Evolutionary conservation across 768 basidiomycete species (phyloP).

Genomic region (Amanita exitialis): DNA sequence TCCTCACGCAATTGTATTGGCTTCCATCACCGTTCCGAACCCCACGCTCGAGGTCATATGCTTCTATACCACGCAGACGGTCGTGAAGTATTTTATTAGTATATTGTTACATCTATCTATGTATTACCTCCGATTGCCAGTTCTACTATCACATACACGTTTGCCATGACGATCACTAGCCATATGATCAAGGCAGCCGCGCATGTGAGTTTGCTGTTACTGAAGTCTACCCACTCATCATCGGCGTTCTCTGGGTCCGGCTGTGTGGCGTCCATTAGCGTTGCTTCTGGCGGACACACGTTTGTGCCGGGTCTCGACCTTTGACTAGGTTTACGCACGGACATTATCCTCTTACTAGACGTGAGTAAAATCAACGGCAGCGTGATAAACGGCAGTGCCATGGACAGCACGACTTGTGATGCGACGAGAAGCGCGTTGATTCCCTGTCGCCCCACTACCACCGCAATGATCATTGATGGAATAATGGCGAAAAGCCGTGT

Average conservation of each 20-base stretch:
- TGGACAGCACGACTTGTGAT: slow-evolving; percentile 75
- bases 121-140: slow-evolving; percentile 24
- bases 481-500: slow-evolving; percentile 78
- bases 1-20: neutral
- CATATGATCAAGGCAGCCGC: slow-evolving; percentile 49
- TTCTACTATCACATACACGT: slow-evolving; percentile 64
- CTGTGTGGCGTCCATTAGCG: slow-evolving; percentile 3
- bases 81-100: neutral
- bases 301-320: slow-evolving; percentile 28
- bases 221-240: slow-evolving; percentile 47
- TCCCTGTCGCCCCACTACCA: slow-evolving; percentile 58
- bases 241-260: slow-evolving; percentile 15
- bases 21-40: neutral
- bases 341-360: slow-evolving; percentile 63
- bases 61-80: neutral
- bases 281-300: slow-evolving; percentile 10
- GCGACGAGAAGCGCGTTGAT: slow-evolving; percentile 74
- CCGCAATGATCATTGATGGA: slow-evolving; percentile 73
- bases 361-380: slow-evolving; percentile 75
- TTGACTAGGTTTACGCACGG: slow-evolving; percentile 34
- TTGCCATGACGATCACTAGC: slow-evolving; percentile 58
- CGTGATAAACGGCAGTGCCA: slow-evolving; percentile 81
- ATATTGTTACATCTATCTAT: neutral
- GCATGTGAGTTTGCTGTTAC: slow-evolving; percentile 43
- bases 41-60: neutral